phyloP scores from a whole-genome alignment of 768 basidiomycete genomes.

The Tylopilus intermedius region DNA sequence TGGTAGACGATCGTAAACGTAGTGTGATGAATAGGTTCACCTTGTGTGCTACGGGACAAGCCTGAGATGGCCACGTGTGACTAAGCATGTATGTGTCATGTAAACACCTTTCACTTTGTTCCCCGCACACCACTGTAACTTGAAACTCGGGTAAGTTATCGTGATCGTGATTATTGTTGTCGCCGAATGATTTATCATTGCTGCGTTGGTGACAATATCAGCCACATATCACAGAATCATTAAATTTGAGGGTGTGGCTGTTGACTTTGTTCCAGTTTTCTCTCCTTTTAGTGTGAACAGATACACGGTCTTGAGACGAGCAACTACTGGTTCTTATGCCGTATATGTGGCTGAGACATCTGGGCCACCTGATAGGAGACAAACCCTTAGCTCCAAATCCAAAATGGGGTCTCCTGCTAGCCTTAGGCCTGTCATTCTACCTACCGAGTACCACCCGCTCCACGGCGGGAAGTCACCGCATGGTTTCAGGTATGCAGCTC shows the following conservation, averaged over 20 bases:
- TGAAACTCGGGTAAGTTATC: neutral
- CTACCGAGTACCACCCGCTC: neutral
- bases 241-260: neutral
- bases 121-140: neutral
- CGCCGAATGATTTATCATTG: neutral
- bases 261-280: too few species aligned
- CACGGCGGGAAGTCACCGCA: too few species aligned
- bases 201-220: neutral
- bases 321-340: neutral
- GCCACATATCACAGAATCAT: neutral
- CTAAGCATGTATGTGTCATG: slow-evolving; percentile 8
- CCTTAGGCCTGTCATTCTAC: slow-evolving; percentile 5
- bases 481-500: neutral
- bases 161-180: neutral
- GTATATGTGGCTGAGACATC: neutral
- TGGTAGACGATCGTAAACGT: neutral
- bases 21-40: too few species aligned
- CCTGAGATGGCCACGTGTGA: neutral
- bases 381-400: neutral
- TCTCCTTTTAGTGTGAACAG: too few species aligned
- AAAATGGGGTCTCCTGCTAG: neutral
- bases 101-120: neutral
- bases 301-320: neutral
- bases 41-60: too few species aligned
- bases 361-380: neutral